phyloP scores from a whole-genome alignment of 352 stramenopile genomes.

The Globisporangium orthogonon region DNA sequence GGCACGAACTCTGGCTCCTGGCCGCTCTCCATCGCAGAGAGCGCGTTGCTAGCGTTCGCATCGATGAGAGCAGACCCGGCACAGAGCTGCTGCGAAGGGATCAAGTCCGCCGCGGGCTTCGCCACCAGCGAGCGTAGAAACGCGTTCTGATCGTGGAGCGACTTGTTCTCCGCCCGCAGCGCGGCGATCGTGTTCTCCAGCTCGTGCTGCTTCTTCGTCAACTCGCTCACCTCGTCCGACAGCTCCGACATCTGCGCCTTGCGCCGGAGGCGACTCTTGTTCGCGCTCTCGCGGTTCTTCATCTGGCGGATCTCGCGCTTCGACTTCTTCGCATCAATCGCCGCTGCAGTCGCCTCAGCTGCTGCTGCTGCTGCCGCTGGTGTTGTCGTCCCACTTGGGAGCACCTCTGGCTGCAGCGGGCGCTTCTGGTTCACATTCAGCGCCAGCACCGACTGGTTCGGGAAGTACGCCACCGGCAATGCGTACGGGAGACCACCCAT shows the following conservation, averaged over 20 bases:
- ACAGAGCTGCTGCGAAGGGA: constrained; percentile 20
- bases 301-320: constrained; percentile 83
- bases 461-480: constrained; percentile 58
- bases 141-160: constrained; percentile 66
- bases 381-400: constrained; percentile 18
- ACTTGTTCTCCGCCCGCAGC: constrained; percentile 73
- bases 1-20: constrained; percentile 17
- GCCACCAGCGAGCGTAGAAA: constrained; percentile 74
- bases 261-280: constrained; percentile 66
- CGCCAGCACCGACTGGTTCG: constrained; percentile 14
- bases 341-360: not conserved
- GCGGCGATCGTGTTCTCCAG: constrained; percentile 62
- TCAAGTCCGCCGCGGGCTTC: constrained; percentile 8
- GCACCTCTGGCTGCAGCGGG: constrained; percentile 33
- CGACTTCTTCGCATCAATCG: constrained; percentile 36
- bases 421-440: constrained; percentile 50
- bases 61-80: constrained; percentile 7
- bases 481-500: constrained; percentile 38
- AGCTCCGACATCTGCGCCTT: constrained; percentile 68
- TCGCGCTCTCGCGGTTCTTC: constrained; percentile 85
- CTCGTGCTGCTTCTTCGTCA: constrained; percentile 65
- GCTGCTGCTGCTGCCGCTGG: constrained; percentile 3
- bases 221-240: constrained; percentile 44
- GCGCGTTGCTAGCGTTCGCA: not conserved
- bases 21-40: constrained; percentile 24